Evolutionary conservation across 352 stramenopile species (phyloP), one percentile per base, ranked within the genome.

Genomic region (Phytophthora hibernalis): DNA sequence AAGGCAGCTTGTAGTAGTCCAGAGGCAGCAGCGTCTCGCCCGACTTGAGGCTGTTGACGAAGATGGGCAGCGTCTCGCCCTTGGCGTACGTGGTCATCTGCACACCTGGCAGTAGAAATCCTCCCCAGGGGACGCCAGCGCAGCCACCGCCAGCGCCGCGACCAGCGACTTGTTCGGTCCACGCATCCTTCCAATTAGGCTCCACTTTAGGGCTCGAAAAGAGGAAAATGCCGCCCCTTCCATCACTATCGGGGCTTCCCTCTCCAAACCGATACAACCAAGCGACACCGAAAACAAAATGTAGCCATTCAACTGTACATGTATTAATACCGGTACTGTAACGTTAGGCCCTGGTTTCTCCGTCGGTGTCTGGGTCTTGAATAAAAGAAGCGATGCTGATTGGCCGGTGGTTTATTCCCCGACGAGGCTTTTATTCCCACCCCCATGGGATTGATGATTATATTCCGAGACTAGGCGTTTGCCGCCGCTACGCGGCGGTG

Each of bases 1-100:
- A 98, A 30, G 96, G 96, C 38, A 99, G 80, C 65, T 95, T 97
- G 87, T 99, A 99, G 83, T 99, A 99, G 58, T 99, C 96, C 43
- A 99, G 84, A 24, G 97, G 97, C 62, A 99, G 83, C 62, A 99
- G 84, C 44, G 96, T 99, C 74, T 99, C 96, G 28, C 83, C 80
- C 22, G 93, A 98, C 73, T 89, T 98, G 15, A 99, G 75, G 70
- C 93, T 98, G 82, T 98, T 98, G 49, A 98, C 96, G 48, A 97
- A 96, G 47, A 99, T 66, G 56, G 89, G 86, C 49, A 98, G 79
- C 61, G 69, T 52, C 56, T 97, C 91, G 57, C 84, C 78, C 56
- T 91, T 90, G 40, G 85, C 84, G 79, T 96, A 97, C 59, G 87
- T 94, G 28, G 84, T 90, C 89, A 96, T 95, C 72, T 95, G 87